A percentile compares a stretch with the other conserved stretches of the same genome.
phyloP scores from a whole-genome alignment of 1,139 yeast species.

The Yamadazyma epiphylla region DNA sequence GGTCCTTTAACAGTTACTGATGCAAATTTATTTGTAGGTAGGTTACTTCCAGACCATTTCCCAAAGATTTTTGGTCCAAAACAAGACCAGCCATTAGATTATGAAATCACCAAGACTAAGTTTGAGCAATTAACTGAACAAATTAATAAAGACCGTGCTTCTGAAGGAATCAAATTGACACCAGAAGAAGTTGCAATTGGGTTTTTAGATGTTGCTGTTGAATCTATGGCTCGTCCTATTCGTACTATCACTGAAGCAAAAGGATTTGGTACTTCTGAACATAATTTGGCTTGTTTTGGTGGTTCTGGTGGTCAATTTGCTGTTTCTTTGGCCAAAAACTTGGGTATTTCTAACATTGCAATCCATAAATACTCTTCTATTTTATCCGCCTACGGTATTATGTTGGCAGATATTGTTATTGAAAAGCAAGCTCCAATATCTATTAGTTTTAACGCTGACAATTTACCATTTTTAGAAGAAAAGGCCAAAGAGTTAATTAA shows the following conservation, averaged over 20 bases:
- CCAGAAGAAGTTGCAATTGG: conserved; percentile 43
- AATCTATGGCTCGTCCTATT: conserved; percentile 45
- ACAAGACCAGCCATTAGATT: conserved; percentile 37
- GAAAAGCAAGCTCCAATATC: conserved; percentile 62
- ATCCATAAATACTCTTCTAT: conserved; percentile 44
- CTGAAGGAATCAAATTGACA: conserved; percentile 19
- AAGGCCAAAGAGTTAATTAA: conserved; percentile 22
- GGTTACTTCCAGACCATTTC: conserved; percentile 37
- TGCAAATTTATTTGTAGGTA: conserved; percentile 41
- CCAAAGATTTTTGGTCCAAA: conserved; percentile 44
- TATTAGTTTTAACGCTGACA: conserved; percentile 18
- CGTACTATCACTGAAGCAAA: conserved; percentile 43
- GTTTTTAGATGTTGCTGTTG: conserved; percentile 42
- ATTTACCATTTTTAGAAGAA: conserved; percentile 18
- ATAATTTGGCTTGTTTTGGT: conserved; percentile 43
- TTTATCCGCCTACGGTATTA: conserved; percentile 43
- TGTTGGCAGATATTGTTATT: conserved; percentile 48
- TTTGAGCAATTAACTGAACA: conserved; percentile 29
- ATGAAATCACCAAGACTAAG: conserved; percentile 24
- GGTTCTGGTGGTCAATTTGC: conserved; percentile 49
- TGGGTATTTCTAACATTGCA: conserved; percentile 35
- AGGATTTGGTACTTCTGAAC: conserved; percentile 37
- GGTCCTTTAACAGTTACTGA: conserved; percentile 48
- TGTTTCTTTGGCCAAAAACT: conserved; percentile 36
- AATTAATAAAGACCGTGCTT: conserved; percentile 26